phyloP scores from a whole-genome alignment of 192 early-diverging fungal genomes.

The Backusella parvicylindrica region DNA sequence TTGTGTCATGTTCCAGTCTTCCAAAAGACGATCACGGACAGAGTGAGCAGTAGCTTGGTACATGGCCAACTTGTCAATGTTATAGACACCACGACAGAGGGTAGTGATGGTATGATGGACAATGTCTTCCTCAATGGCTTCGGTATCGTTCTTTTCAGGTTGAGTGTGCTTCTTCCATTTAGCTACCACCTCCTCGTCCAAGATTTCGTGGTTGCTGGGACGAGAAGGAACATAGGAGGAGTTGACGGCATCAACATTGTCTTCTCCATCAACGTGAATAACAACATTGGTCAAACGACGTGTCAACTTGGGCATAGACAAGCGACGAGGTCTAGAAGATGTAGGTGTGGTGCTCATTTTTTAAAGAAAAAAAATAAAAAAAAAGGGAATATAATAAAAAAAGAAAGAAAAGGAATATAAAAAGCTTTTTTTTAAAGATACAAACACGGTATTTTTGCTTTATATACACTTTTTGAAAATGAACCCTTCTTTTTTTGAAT shows the following conservation, averaged over 20 bases:
- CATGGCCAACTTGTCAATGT: conserved; percentile 89
- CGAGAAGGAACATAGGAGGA: neutral
- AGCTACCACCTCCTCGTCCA: neutral
- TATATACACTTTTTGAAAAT: neutral
- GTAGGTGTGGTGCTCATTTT: neutral
- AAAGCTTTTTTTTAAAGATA: neutral
- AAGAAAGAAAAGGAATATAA: neutral
- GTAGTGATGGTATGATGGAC: conserved; percentile 88
- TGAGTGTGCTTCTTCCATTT: neutral
- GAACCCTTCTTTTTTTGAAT: neutral
- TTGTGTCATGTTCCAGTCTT: conserved; percentile 93
- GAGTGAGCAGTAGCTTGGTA: conserved; percentile 91
- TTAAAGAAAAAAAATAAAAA: too few relatives aligned
- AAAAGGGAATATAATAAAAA: neutral
- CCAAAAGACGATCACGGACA: conserved; percentile 89
- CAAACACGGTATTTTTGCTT: neutral
- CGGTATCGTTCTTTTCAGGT: conserved; percentile 42
- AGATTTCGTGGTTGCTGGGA: neutral
- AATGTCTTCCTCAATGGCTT: conserved; percentile 79
- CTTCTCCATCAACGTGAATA: neutral
- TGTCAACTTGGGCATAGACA: conserved; percentile 4
- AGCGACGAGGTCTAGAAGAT: neutral
- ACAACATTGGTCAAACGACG: conserved; percentile 1
- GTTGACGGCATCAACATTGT: neutral
- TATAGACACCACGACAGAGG: conserved; percentile 80